Conservation (phyloP, 495 filamentous ascomycete genomes). For the Platismatia glauca region DNA sequence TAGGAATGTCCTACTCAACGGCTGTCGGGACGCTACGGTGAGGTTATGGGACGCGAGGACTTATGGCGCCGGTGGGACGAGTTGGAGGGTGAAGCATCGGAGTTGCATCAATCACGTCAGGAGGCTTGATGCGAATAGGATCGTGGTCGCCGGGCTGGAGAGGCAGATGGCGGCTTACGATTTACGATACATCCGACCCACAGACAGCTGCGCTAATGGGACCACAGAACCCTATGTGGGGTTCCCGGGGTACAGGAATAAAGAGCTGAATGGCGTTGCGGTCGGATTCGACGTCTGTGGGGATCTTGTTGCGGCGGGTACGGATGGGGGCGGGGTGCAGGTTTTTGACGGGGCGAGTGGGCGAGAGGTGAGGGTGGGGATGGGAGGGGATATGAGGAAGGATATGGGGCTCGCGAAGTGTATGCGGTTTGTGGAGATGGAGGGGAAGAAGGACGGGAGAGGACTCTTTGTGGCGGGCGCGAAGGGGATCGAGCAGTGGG, state of each 20-base stretch:
- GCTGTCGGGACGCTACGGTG: constrained; percentile 11
- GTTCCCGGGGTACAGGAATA: constrained; percentile 9
- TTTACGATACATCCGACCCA: constrained; percentile 8
- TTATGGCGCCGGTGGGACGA: constrained; percentile 5
- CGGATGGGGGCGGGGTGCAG: constrained; percentile 4
- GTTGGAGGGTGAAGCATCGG: constrained; percentile 6
- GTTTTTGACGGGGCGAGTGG: constrained; percentile 14
- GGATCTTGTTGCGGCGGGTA: constrained; percentile 11
- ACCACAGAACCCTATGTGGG: constrained; percentile 4
- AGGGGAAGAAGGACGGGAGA: neutral
- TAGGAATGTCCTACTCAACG: constrained; percentile 9
- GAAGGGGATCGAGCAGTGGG: constrained; percentile 13
- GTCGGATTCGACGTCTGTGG: constrained; percentile 15
- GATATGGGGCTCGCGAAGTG: neutral
- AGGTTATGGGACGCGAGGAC: constrained; percentile 17
- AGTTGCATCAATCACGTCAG: constrained; percentile 15
- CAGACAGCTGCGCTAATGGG: neutral
- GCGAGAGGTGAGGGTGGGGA: constrained; percentile 6
- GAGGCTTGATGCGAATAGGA: constrained; percentile 5
- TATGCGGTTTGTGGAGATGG: constrained; percentile 11
- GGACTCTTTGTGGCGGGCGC: constrained; percentile 6
- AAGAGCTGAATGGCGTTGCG: neutral
- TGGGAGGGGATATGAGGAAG: neutral
- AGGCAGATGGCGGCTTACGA: constrained; percentile 11
- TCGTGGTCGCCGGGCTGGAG: constrained; percentile 17